Evolutionary conservation across 805 yeast species (phyloP).

Genomic region (Teunomyces funiuensis): DNA sequence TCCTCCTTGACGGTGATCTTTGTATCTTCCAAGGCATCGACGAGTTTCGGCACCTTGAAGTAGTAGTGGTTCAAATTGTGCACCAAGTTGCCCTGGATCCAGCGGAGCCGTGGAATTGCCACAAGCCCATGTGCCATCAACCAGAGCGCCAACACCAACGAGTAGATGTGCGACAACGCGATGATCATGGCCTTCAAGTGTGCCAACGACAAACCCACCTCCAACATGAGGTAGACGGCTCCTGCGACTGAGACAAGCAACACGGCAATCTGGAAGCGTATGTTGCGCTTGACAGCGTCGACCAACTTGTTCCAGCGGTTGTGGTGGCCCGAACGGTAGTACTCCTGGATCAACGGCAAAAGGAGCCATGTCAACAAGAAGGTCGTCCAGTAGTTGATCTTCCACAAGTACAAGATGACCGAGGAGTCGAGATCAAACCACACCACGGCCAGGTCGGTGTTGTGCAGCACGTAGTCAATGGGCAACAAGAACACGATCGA

Average conservation of each 20-base stretch:
- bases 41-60: constrained; percentile 52
- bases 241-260: constrained; percentile 54
- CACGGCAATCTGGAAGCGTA: constrained; percentile 60
- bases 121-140: constrained; percentile 81
- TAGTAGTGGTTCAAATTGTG: constrained; percentile 41
- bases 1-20: constrained; percentile 62
- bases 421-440: constrained; percentile 48
- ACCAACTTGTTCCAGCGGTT: constrained; percentile 45
- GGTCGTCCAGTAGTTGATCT: constrained; percentile 76
- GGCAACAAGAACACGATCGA: constrained; percentile 75
- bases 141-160: constrained; percentile 75
- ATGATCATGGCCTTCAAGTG: constrained; percentile 67
- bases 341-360: constrained; percentile 72
- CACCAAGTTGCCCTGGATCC: constrained; percentile 34
- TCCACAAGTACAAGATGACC: constrained; percentile 62
- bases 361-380: constrained; percentile 77
- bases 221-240: constrained; percentile 55
- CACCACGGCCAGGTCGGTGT: constrained; percentile 29
- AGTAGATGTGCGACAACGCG: constrained; percentile 75
- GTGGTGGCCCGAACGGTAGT: constrained; percentile 67
- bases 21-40: constrained; percentile 64
- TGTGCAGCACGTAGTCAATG: constrained; percentile 64
- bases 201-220: constrained; percentile 52
- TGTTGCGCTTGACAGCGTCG: constrained; percentile 57
- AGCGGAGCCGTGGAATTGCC: constrained; percentile 56